Percentiles rank a stretch among this genome's conserved stretches.
Evolutionary conservation across 768 basidiomycete genomes (phyloP).

Genomic region (Crepidotus variabilis): DNA sequence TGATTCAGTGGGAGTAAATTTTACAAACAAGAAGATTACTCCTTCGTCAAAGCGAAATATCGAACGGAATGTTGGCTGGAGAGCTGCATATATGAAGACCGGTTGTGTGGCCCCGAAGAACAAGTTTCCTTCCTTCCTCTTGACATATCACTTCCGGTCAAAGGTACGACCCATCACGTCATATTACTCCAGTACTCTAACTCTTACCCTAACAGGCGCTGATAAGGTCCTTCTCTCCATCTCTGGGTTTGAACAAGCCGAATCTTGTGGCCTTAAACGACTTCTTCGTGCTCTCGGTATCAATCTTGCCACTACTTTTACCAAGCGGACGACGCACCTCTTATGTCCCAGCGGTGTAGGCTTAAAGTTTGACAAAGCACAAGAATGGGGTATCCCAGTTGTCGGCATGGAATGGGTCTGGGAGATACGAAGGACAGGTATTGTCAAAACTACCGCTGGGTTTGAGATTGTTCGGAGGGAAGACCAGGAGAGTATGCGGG

Average conservation of each 20-base stretch:
- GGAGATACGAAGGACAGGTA: constrained; percentile 48
- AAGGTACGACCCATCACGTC: constrained; percentile 34
- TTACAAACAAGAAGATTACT: constrained; percentile 54
- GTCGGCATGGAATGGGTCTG: constrained; percentile 70
- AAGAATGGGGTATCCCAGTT: constrained; percentile 76
- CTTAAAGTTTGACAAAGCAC: constrained; percentile 73
- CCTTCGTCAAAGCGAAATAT: constrained; percentile 45
- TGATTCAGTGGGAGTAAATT: constrained; percentile 61
- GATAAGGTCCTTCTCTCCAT: constrained; percentile 58
- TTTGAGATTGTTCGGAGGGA: constrained; percentile 12
- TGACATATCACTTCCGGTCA: constrained; percentile 50
- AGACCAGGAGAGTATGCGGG: constrained; percentile 15
- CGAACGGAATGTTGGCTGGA: constrained; percentile 96
- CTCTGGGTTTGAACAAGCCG: constrained; percentile 73
- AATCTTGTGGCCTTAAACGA: constrained; percentile 61
- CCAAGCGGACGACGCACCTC: constrained; percentile 71
- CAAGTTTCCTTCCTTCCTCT: constrained; percentile 74
- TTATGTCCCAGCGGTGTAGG: constrained; percentile 71
- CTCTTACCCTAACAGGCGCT: constrained; percentile 36
- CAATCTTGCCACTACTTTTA: constrained; percentile 46
- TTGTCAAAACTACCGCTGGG: constrained; percentile 35
- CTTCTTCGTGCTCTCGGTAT: constrained; percentile 67
- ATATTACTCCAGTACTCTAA: background rate
- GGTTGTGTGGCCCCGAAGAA: constrained; percentile 63
- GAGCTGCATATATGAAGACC: constrained; percentile 72